Conservation (phyloP, 1,139 yeast species). For the Zygotorulaspora mrakii region DNA sequence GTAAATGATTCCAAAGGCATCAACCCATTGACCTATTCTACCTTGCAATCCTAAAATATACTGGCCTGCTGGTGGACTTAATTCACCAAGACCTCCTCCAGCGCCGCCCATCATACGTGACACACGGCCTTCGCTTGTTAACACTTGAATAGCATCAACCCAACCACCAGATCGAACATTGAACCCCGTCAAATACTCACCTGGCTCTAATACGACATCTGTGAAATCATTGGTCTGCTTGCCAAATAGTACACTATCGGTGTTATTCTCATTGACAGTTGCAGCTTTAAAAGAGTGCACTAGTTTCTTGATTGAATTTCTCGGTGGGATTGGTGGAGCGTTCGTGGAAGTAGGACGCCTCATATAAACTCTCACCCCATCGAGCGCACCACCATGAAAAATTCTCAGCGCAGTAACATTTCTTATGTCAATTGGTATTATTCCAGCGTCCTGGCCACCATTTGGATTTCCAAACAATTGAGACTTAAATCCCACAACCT, state of each 20-base stretch:
- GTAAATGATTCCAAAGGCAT: slow-evolving; percentile 57
- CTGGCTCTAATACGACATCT: slow-evolving; percentile 53
- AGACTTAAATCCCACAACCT: slow-evolving; percentile 45
- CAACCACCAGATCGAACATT: slow-evolving; percentile 75
- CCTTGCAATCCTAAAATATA: slow-evolving; percentile 68
- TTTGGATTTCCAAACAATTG: slow-evolving; percentile 41
- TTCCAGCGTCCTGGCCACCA: slow-evolving; percentile 31
- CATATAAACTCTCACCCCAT: slow-evolving; percentile 55
- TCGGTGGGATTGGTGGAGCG: slow-evolving; percentile 46
- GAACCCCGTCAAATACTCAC: slow-evolving; percentile 59
- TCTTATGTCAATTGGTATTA: slow-evolving; percentile 27
- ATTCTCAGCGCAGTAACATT: slow-evolving; percentile 51
- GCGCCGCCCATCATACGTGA: slow-evolving; percentile 58
- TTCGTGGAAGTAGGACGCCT: slow-evolving; percentile 26
- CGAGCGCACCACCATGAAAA: slow-evolving; percentile 70
- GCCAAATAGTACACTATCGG: slow-evolving; percentile 51
- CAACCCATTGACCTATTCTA: slow-evolving; percentile 61
- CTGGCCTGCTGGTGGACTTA: slow-evolving; percentile 58
- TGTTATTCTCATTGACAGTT: slow-evolving; percentile 8
- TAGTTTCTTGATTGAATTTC: slow-evolving; percentile 44
- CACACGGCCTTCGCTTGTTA: slow-evolving; percentile 53
- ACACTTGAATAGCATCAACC: slow-evolving; percentile 78
- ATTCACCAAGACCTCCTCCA: slow-evolving; percentile 65
- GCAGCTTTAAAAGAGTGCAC: slow-evolving; percentile 27
- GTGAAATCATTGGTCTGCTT: slow-evolving; percentile 53